Evolutionary conservation across 1,139 yeast genomes (phyloP), one percentile per base, ranked within the genome.

Genomic region (Candida mesenterica): DNA sequence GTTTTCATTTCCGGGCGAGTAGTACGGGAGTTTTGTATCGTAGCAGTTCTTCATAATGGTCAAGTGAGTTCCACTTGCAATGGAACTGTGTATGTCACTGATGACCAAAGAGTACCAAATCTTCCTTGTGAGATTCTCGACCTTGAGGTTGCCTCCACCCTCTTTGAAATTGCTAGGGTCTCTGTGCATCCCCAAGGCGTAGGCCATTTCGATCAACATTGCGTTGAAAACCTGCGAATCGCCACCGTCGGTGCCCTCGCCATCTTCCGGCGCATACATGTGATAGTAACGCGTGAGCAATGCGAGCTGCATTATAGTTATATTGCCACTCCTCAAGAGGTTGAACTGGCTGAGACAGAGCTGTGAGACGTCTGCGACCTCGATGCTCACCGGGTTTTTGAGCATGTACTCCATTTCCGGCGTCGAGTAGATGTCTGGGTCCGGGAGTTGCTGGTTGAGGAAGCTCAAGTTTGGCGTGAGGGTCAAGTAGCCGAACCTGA

Each of bases 301-400:
- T 0, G 72, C 63, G 32, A 77, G 67, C 45, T 78, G 83, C 37
- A 79, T 61, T 7, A 77, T 68, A 0, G 73, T 65, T 15, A 79
- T 48, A 10, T 75, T 70, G 14, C 77, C 70, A 37, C 74, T 65
- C 32, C 65, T 51, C 48, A 62, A 48, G 14, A 67, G 43, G 34
- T 67, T 60, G 43, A 69, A 69, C 39, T 64, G 67, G 31, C 58
- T 56, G 18, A 68, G 51, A 39, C 75, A 69, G 28, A 50, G 38
- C 34, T 60, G 63, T 0, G 74, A 61, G n/a, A 64, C 52, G 31
- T 56, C 61, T n/a, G 62, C 56, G 8, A 52, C 53, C 27, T 67
- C 65, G 16, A 59, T 45, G 22, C 56, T 48, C 13, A 69, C 54
- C 1, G 65, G 67, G 35, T 65, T 57, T 17, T 49, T 46, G 20